Evolutionary conservation across 768 basidiomycete species (phyloP).

Genomic region (Lyophyllum semitale): DNA sequence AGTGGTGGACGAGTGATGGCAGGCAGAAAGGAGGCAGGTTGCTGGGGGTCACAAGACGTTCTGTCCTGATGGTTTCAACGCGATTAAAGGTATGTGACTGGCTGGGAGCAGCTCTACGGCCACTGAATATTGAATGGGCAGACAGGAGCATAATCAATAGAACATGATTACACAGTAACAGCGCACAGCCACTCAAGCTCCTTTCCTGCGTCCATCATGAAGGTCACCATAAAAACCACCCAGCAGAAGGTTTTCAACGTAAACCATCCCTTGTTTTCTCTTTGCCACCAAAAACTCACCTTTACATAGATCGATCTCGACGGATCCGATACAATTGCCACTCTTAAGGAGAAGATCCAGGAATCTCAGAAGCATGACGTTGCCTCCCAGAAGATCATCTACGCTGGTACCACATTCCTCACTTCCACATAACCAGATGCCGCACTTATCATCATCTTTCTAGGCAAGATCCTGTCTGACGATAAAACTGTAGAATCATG

Average conservation of each 20-base stretch:
- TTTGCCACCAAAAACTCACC: not conserved
- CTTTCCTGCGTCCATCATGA: conserved; percentile 52
- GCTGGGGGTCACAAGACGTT: conserved; percentile 8
- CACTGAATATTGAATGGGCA: not conserved
- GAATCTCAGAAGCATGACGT: conserved; percentile 73
- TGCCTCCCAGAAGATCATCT: conserved; percentile 89
- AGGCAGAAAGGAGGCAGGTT: conserved; percentile 6
- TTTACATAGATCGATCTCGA: conserved; percentile 75
- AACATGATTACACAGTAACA: not conserved
- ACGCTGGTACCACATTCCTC: conserved; percentile 62
- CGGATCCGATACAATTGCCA: conserved; percentile 68
- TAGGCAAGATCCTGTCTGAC: conserved; percentile 91
- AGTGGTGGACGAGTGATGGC: conserved; percentile 14
- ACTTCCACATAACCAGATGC: not conserved
- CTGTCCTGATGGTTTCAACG: conserved; percentile 1
- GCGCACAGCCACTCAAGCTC: conserved; percentile 20
- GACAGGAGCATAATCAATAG: not conserved
- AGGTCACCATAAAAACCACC: conserved; percentile 93
- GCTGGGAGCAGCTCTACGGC: not conserved
- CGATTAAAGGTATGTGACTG: not conserved
- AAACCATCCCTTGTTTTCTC: conserved; percentile 13
- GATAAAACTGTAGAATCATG: conserved; percentile 85
- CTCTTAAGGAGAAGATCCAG: conserved; percentile 83
- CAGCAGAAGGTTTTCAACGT: conserved; percentile 92
- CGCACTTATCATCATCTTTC: not conserved